Percentiles rank a stretch among this genome's conserved stretches.
phyloP scores from a whole-genome alignment of 495 filamentous ascomycete species.

The Elasticomyces elasticus region DNA sequence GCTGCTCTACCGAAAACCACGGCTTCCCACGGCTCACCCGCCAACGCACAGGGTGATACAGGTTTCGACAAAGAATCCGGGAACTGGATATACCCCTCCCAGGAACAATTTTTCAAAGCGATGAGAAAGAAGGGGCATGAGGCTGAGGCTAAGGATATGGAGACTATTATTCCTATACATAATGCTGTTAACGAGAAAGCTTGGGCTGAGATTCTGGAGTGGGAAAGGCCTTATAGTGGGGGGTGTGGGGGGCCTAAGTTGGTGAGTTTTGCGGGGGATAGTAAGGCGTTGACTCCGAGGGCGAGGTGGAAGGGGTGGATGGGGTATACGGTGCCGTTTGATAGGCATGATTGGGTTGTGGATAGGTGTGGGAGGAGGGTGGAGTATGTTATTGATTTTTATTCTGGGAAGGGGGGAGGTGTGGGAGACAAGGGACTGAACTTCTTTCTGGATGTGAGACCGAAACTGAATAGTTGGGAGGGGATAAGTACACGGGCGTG shows the following conservation, averaged over 20 bases:
- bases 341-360: conserved; percentile 95
- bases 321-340: conserved; percentile 85
- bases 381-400: conserved; percentile 98
- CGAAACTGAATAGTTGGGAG: conserved; percentile 87
- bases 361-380: conserved; percentile 81
- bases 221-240: conserved; percentile 61
- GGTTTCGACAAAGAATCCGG: conserved; percentile 53
- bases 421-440: conserved; percentile 55
- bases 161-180: conserved; percentile 88
- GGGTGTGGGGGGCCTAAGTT: conserved; percentile 75
- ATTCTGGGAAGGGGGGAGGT: conserved; percentile 58
- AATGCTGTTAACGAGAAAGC: conserved; percentile 65
- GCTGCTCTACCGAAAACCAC: conserved; percentile 24
- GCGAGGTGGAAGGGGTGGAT: conserved; percentile 71
- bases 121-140: conserved; percentile 70
- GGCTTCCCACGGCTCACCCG: conserved; percentile 38
- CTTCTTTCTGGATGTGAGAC: conserved; percentile 90
- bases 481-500: conserved; percentile 74
- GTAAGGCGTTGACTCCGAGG: conserved; percentile 57
- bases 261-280: conserved; percentile 67
- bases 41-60: conserved; percentile 64
- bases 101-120: conserved; percentile 90
- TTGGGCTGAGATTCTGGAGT: conserved; percentile 43
- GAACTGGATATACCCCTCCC: conserved; percentile 95
- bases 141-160: conserved; percentile 60